Conservation (phyloP, 1,284 basidiomycete species). For the Trichosporon inkin region DNA sequence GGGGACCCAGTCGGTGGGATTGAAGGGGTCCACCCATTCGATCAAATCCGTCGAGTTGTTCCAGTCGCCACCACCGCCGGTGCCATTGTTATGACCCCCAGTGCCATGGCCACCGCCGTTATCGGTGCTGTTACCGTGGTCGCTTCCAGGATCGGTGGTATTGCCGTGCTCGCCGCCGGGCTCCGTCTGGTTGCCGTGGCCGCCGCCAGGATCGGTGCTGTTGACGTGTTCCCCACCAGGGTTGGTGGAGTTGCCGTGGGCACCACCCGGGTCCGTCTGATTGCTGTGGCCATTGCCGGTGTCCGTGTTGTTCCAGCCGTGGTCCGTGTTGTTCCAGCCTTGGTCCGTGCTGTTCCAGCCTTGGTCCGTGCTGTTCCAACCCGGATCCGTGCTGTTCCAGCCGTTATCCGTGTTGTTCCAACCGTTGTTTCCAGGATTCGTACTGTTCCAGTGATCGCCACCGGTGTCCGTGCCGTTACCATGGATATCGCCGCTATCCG, state of each 20-base stretch:
- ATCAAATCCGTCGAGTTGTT: background rate
- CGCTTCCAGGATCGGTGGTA: too few relatives aligned
- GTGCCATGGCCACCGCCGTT: background rate
- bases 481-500: too few relatives aligned
- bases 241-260: background rate
- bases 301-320: background rate
- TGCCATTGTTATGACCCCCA: background rate
- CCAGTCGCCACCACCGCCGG: background rate
- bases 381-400: background rate
- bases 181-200: background rate
- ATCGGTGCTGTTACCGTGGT: background rate
- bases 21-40: background rate
- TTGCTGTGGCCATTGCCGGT: background rate
- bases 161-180: too few relatives aligned
- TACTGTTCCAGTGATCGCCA: too few relatives aligned
- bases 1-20: background rate
- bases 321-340: background rate
- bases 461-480: too few relatives aligned
- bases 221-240: background rate
- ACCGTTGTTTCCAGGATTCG: too few relatives aligned
- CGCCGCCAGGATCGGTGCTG: background rate
- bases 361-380: background rate
- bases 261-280: background rate
- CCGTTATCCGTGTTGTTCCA: background rate
- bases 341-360: background rate